Evolutionary conservation across 139 green algal species (phyloP).

Genomic region (Chlamydomonas urium): DNA sequence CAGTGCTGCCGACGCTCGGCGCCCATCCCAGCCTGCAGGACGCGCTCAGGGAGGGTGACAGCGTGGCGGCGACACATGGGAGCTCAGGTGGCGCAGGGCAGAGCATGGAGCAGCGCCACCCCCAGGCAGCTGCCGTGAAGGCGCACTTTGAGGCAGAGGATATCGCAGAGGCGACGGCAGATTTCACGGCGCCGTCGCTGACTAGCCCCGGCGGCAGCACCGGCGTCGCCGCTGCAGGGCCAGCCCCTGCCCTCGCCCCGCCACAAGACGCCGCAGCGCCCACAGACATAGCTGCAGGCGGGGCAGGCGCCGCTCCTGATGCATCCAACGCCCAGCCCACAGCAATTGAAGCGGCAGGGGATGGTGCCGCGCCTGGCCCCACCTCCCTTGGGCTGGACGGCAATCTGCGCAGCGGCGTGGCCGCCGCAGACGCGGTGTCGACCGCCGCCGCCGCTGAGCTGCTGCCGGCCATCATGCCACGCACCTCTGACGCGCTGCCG

Average conservation of each 20-base stretch:
- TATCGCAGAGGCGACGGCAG: conserved; percentile 1
- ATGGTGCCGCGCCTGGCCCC: too few relatives aligned
- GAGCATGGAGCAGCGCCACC: too few relatives aligned
- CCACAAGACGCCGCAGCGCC: not conserved
- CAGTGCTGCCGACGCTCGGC: not conserved
- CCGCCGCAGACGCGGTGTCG: not conserved
- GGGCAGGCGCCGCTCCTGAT: too few relatives aligned
- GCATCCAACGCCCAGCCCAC: too few relatives aligned
- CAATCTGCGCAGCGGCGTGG: not conserved
- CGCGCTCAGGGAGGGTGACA: not conserved
- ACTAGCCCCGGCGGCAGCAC: not conserved
- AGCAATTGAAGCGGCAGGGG: too few relatives aligned
- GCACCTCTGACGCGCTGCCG: conserved; percentile 28
- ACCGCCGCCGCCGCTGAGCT: not conserved
- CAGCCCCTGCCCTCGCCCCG: not conserved
- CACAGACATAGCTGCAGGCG: too few relatives aligned
- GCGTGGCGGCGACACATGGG: too few relatives aligned
- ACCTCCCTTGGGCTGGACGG: too few relatives aligned
- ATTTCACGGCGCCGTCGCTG: not conserved
- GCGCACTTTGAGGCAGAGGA: not conserved
- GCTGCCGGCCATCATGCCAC: conserved; percentile 28
- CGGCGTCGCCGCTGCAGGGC: not conserved
- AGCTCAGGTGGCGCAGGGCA: too few relatives aligned
- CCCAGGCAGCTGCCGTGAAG: not conserved
- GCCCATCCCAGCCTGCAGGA: not conserved